These are phyloP conservation scores for Cystobasidium pallidum DNA, from an alignment of 1,284 basidiomycete species.

Conservation along the genomic window DNA sequence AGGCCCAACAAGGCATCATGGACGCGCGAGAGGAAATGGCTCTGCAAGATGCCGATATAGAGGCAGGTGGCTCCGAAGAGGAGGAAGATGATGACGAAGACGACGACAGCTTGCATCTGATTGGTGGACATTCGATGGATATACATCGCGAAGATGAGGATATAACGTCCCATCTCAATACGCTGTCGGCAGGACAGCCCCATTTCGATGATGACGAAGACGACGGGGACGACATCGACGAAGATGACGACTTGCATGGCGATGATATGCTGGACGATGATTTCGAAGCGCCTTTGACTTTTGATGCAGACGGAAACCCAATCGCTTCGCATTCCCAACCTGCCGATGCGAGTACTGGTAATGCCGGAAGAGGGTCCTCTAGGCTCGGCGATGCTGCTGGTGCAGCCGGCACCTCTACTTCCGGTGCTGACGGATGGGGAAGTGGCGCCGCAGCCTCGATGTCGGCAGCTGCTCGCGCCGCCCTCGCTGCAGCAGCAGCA, in stretches of 20 bases:
- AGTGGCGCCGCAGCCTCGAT: background rate
- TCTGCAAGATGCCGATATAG: conserved; percentile 19
- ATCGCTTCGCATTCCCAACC: conserved; percentile 27
- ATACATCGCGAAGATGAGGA: conserved; percentile 34
- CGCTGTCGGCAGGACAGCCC: conserved; percentile 2
- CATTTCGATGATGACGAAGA: conserved; percentile 48
- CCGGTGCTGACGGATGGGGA: conserved; percentile 5
- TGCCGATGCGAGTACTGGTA: background rate
- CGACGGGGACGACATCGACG: conserved; percentile 59
- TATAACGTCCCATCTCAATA: conserved; percentile 8
- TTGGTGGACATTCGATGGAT: conserved; percentile 15
- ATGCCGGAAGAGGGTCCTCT: background rate
- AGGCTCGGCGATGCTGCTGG: background rate
- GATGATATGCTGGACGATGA: conserved; percentile 48
- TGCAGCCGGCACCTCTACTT: conserved; percentile 9
- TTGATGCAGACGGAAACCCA: conserved; percentile 46
- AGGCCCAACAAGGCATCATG: conserved; percentile 24
- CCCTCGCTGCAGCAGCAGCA: conserved; percentile 26
- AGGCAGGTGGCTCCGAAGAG: conserved; percentile 26
- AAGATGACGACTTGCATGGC: conserved; percentile 58
- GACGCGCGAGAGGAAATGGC: conserved; percentile 27
- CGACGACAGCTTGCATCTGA: conserved; percentile 59
- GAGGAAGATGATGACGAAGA: conserved; percentile 56
- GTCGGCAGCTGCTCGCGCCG: conserved; percentile 18
- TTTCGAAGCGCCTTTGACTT: conserved; percentile 45